Evolutionary conservation across 2,329 filamentous ascomycete species (phyloP).

Genomic region (Fusarium vanettenii): DNA sequence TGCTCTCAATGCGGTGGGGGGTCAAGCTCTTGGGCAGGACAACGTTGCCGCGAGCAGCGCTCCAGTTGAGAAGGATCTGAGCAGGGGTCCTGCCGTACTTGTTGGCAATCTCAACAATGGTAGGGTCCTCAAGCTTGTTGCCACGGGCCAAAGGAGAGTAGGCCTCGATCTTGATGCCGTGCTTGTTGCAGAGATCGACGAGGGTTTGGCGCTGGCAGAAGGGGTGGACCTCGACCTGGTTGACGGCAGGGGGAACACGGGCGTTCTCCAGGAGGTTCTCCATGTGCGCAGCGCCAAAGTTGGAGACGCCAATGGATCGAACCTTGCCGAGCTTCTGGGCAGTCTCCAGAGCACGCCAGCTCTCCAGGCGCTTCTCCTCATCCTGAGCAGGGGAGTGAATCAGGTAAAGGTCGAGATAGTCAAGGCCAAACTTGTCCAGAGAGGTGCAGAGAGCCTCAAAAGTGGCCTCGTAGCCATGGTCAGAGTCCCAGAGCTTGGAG

Average conservation of each 20-base stretch:
- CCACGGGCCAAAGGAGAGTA: slow-evolving; percentile 57
- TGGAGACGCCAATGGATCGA: slow-evolving; percentile 79
- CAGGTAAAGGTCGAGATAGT: slow-evolving; percentile 80
- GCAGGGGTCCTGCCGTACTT: slow-evolving; percentile 31
- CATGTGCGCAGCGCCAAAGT: slow-evolving; percentile 76
- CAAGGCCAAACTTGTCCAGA: slow-evolving; percentile 71
- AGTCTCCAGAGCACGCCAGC: slow-evolving; percentile 78
- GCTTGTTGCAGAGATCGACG: slow-evolving; percentile 65
- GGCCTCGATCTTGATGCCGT: slow-evolving; percentile 67
- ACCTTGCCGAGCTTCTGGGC: slow-evolving; percentile 75
- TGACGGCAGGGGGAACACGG: slow-evolving; percentile 72
- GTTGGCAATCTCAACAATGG: slow-evolving; percentile 33
- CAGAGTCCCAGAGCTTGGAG: slow-evolving; percentile 73
- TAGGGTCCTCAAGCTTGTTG: slow-evolving; percentile 65
- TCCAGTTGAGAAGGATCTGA: slow-evolving; percentile 34
- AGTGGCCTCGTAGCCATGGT: slow-evolving; percentile 58
- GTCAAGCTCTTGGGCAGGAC: slow-evolving; percentile 62
- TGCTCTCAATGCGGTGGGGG: slow-evolving; percentile 72
- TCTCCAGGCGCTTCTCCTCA: slow-evolving; percentile 73
- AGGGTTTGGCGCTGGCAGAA: slow-evolving; percentile 74
- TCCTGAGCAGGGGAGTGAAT: slow-evolving; percentile 76
- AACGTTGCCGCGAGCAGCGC: slow-evolving; percentile 30
- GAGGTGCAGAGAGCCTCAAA: slow-evolving; percentile 73
- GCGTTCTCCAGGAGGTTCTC: slow-evolving; percentile 67
- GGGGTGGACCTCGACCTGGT: slow-evolving; percentile 85